Percentiles rank a stretch among this genome's conserved stretches.
Conservation (phyloP, 176 grass and related monocot genomes). For the Aegilops tauschii region DNA sequence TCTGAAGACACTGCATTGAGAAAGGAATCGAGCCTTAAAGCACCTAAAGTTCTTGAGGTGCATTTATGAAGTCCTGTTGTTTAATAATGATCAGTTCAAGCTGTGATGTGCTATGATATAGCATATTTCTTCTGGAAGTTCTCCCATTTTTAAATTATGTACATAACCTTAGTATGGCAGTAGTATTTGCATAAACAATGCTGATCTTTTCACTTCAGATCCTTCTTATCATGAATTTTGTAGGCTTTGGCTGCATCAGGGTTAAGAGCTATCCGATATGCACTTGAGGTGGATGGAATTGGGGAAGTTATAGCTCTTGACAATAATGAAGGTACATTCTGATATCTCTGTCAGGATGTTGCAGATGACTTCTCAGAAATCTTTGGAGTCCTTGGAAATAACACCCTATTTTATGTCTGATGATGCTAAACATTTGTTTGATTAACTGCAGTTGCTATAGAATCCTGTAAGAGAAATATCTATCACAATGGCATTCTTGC, state of each 20-base stretch:
- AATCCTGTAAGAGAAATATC: slow-evolving; percentile 58
- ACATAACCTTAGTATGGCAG: neutral
- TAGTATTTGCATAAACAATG: neutral
- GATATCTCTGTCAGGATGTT: slow-evolving; percentile 1
- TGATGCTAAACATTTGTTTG: neutral
- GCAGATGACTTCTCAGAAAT: neutral
- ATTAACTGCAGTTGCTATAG: slow-evolving; percentile 44
- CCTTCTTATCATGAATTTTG: slow-evolving; percentile 22
- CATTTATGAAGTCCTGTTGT: neutral
- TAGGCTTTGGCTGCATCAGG: slow-evolving; percentile 62
- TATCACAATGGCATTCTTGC: slow-evolving; percentile 46
- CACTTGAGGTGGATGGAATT: slow-evolving; percentile 60
- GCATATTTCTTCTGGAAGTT: neutral
- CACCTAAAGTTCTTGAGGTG: slow-evolving; percentile 60
- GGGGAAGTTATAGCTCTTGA: slow-evolving; percentile 47
- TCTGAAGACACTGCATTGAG: neutral
- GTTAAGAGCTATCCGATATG: slow-evolving; percentile 49
- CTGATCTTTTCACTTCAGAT: neutral
- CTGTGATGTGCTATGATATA: slow-evolving; percentile 11
- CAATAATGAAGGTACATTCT: slow-evolving; percentile 41
- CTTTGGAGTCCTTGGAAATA: neutral
- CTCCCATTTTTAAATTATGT: neutral
- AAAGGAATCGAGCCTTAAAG: slow-evolving; percentile 15
- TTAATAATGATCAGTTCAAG: neutral
- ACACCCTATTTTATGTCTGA: neutral